These are phyloP conservation scores for Calvatia gigantea DNA, from an alignment of 768 basidiomycete genomes.

Conservation along the genomic window DNA sequence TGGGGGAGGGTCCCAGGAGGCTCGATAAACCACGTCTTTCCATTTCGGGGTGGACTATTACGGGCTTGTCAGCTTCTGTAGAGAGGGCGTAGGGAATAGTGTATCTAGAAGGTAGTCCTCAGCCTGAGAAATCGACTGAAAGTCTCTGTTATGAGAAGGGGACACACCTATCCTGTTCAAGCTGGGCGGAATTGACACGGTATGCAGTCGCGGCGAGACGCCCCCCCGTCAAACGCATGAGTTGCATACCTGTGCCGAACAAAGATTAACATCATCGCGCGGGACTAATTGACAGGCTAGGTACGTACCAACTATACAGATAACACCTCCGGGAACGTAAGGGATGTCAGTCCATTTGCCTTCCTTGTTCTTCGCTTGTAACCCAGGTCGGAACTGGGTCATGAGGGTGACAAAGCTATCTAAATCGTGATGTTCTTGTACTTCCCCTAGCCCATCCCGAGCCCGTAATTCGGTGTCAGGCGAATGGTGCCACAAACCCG, in stretches of 20 bases:
- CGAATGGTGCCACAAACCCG: conserved; percentile 2
- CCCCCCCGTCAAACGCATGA: conserved; percentile 5
- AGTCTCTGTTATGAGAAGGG: neutral
- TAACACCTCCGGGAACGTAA: neutral
- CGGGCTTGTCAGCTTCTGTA: neutral
- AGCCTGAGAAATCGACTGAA: neutral
- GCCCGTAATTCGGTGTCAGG: neutral
- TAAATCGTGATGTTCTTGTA: neutral
- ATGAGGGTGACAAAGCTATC: conserved; percentile 5
- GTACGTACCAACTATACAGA: conserved; percentile 2
- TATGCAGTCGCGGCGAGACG: neutral
- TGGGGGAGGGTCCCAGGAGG: neutral
- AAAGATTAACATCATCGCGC: neutral
- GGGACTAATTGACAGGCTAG: neutral
- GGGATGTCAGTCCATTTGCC: conserved; percentile 4
- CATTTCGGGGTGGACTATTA: neutral
- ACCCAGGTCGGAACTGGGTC: neutral
- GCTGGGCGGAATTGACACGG: neutral
- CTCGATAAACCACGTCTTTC: neutral
- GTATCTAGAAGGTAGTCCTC: neutral
- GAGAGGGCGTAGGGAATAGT: conserved; percentile 3
- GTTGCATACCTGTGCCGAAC: neutral
- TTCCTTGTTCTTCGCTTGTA: conserved; percentile 2
- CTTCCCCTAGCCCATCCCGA: neutral
- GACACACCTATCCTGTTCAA: neutral